Evolutionary conservation across 805 yeast genomes (phyloP).

Genomic region (Priceomyces haplophilus): DNA sequence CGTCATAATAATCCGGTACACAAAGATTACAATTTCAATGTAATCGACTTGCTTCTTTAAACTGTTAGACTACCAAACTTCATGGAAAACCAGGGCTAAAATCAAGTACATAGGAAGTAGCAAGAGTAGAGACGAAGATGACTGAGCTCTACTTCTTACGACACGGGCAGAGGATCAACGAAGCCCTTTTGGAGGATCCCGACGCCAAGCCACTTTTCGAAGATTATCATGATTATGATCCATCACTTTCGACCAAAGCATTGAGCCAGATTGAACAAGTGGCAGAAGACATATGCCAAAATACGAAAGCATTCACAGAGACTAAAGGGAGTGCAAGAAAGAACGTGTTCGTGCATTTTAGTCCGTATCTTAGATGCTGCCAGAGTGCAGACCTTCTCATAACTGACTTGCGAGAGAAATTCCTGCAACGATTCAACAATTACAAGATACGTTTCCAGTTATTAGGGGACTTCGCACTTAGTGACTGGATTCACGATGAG

Average conservation of each 20-base stretch:
- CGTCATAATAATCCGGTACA: constrained; percentile 1
- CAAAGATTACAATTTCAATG: not conserved
- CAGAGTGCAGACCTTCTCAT: constrained; percentile 42
- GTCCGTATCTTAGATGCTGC: constrained; percentile 43
- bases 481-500: constrained; percentile 46
- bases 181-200: constrained; percentile 24
- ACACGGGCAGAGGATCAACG: constrained; percentile 43
- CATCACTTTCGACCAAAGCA: constrained; percentile 32
- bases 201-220: constrained; percentile 23
- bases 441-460: constrained; percentile 36
- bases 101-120: not conserved
- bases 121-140: constrained; percentile 17
- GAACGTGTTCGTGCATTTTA: constrained; percentile 37
- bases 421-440: constrained; percentile 24
- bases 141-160: constrained; percentile 43
- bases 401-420: constrained; percentile 22
- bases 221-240: constrained; percentile 34
- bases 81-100: not conserved
- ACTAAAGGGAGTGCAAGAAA: constrained; percentile 19
- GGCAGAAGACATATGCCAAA: constrained; percentile 26
- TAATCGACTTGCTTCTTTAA: not conserved
- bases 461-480: constrained; percentile 43
- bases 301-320: constrained; percentile 19
- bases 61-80: not conserved
- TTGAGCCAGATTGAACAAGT: constrained; percentile 23